Percentiles rank a stretch among this genome's conserved stretches.
phyloP scores from a whole-genome alignment of 305 asterid genomes.

The Fraxinus sp. region DNA sequence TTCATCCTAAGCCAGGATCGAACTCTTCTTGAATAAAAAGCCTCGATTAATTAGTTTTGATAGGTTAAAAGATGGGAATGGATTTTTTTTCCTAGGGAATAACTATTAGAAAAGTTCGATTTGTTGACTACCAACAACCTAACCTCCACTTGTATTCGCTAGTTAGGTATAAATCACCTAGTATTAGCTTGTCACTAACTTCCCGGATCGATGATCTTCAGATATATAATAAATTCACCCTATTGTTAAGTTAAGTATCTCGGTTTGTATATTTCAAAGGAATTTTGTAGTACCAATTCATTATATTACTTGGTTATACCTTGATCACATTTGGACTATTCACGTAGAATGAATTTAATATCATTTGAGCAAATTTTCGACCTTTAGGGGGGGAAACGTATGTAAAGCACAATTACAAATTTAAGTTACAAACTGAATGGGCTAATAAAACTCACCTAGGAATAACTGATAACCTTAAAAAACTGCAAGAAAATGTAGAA shows the following conservation, averaged over 20 bases:
- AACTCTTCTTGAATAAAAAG: neutral
- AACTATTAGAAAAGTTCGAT: neutral
- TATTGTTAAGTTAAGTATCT: neutral
- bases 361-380: neutral
- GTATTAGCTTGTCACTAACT: neutral
- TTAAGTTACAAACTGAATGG: conserved; percentile 28
- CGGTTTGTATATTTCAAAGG: neutral
- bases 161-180: neutral
- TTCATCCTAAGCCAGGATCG: neutral
- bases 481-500: neutral
- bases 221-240: neutral
- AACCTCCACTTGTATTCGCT: neutral
- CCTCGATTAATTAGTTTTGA: neutral
- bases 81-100: neutral
- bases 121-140: neutral
- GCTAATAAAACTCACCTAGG: conserved; percentile 7
- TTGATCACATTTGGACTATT: neutral
- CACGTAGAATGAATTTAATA: neutral
- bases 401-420: conserved; percentile 22
- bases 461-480: conserved; percentile 23
- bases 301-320: neutral
- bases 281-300: neutral
- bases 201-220: neutral
- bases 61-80: neutral
- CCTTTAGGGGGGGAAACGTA: conserved; percentile 10